Conservation (phyloP, 495 filamentous ascomycete species). For the Cairneyella variabilis region DNA sequence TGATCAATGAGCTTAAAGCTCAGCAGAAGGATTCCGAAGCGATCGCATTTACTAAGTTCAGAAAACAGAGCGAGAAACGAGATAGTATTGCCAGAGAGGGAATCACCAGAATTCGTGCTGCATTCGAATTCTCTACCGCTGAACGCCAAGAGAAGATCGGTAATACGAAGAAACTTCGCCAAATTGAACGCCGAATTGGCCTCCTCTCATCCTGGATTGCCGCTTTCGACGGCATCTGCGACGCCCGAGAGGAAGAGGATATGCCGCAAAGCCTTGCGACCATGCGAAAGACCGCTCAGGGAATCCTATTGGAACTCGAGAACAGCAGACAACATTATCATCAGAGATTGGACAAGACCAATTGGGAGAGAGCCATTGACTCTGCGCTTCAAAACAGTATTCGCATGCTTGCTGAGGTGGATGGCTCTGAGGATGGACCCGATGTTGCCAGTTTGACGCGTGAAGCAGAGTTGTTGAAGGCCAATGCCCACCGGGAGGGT, state of each 20-base stretch:
- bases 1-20: conserved; percentile 90
- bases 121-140: conserved; percentile 77
- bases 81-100: conserved; percentile 76
- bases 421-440: conserved; percentile 61
- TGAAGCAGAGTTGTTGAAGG: conserved; percentile 81
- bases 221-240: conserved; percentile 83
- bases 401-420: conserved; percentile 68
- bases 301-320: conserved; percentile 83
- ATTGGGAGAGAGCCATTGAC: conserved; percentile 83
- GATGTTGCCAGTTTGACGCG: conserved; percentile 69
- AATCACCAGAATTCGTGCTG: conserved; percentile 69
- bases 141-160: conserved; percentile 76
- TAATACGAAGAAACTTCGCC: conserved; percentile 76
- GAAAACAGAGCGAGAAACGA: conserved; percentile 81
- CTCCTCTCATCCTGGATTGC: conserved; percentile 88
- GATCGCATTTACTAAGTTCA: conserved; percentile 82
- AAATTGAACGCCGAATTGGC: conserved; percentile 79
- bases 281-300: conserved; percentile 84
- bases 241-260: conserved; percentile 61
- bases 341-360: conserved; percentile 69
- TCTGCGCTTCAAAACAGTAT: conserved; percentile 84
- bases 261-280: conserved; percentile 62
- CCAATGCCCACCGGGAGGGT: conserved; percentile 78
- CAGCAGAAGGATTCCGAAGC: conserved; percentile 91
- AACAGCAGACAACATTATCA: conserved; percentile 85